Evolutionary conservation across 495 filamentous ascomycete genomes (phyloP).

Genomic region (Apodospora peruviana): DNA sequence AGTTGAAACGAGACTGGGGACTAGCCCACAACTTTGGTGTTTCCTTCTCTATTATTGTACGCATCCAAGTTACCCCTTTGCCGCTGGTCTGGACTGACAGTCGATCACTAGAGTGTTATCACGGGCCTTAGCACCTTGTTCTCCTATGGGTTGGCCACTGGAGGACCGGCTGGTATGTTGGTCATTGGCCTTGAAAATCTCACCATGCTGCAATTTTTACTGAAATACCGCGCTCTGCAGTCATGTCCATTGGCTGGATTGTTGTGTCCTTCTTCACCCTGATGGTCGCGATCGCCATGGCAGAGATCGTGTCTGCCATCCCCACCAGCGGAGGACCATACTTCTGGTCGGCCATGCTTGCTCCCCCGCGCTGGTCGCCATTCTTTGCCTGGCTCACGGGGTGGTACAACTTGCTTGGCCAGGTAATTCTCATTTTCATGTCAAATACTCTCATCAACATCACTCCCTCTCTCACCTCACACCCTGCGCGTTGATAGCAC

Average conservation of each 20-base stretch:
- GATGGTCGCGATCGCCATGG: slow-evolving; percentile 53
- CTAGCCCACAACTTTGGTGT: slow-evolving; percentile 60
- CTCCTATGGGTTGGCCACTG: slow-evolving; percentile 50
- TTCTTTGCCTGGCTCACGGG: slow-evolving; percentile 63
- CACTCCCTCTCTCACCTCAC: too few relatives aligned
- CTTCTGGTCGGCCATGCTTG: slow-evolving; percentile 61
- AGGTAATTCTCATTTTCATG: slow-evolving; percentile 16
- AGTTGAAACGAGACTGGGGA: slow-evolving; percentile 56
- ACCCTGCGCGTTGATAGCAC: too few relatives aligned
- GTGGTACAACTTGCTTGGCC: slow-evolving; percentile 57
- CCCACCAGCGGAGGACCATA: slow-evolving; percentile 61
- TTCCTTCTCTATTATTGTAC: slow-evolving; percentile 60
- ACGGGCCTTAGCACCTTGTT: slow-evolving; percentile 57
- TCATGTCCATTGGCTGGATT: slow-evolving; percentile 39
- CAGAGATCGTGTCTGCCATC: slow-evolving; percentile 61
- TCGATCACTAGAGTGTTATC: slow-evolving; percentile 47
- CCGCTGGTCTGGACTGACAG: background rate
- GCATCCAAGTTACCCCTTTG: slow-evolving; percentile 10
- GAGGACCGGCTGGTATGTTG: slow-evolving; percentile 51
- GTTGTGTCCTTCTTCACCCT: slow-evolving; percentile 29
- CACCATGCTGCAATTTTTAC: background rate
- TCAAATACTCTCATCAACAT: background rate
- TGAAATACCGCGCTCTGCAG: slow-evolving; percentile 8
- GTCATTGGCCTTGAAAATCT: background rate
- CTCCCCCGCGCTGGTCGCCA: slow-evolving; percentile 48